These are phyloP conservation scores for Tolypocladium inflatum DNA, from an alignment of 2,329 filamentous ascomycete species.

Conservation along the genomic window DNA sequence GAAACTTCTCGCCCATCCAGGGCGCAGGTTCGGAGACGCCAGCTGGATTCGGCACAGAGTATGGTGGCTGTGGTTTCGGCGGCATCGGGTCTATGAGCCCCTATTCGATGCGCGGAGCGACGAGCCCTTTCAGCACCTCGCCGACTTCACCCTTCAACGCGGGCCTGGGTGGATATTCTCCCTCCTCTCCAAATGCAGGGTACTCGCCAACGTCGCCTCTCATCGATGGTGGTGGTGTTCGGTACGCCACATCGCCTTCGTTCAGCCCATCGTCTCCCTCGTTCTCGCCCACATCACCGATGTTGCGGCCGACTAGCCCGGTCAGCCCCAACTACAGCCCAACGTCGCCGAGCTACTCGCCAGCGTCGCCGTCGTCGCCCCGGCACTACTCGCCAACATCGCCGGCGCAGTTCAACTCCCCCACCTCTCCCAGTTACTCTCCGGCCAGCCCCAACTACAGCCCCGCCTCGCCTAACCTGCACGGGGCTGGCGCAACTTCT, in stretches of 20 bases:
- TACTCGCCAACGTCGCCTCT: slow-evolving; percentile 72
- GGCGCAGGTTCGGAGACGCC: slow-evolving; percentile 63
- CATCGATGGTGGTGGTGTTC: slow-evolving; percentile 41
- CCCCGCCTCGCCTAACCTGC: slow-evolving; percentile 52
- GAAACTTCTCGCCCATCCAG: slow-evolving; percentile 70
- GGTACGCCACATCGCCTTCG: slow-evolving; percentile 49
- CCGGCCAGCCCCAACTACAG: slow-evolving; percentile 64
- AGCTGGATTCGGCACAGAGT: slow-evolving; percentile 55
- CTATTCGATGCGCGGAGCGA: slow-evolving; percentile 50
- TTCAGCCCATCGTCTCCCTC: slow-evolving; percentile 56
- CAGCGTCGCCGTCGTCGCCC: slow-evolving; percentile 47
- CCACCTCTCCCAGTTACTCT: slow-evolving; percentile 64
- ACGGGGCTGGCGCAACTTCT: slow-evolving; percentile 35
- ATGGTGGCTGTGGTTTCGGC: slow-evolving; percentile 42
- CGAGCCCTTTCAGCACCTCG: slow-evolving; percentile 68
- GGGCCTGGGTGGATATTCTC: slow-evolving; percentile 56
- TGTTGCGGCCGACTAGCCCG: slow-evolving; percentile 44
- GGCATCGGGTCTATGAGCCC: slow-evolving; percentile 50
- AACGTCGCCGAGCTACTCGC: slow-evolving; percentile 56
- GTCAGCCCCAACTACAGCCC: slow-evolving; percentile 55
- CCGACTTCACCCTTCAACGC: slow-evolving; percentile 53
- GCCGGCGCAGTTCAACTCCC: slow-evolving; percentile 62
- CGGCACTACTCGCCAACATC: slow-evolving; percentile 60
- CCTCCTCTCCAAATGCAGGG: slow-evolving; percentile 61
- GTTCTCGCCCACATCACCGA: slow-evolving; percentile 53